Base-by-base conservation (phyloP, 2,329 filamentous ascomycete genomes). In the Diaporthe vaccinii region DNA sequence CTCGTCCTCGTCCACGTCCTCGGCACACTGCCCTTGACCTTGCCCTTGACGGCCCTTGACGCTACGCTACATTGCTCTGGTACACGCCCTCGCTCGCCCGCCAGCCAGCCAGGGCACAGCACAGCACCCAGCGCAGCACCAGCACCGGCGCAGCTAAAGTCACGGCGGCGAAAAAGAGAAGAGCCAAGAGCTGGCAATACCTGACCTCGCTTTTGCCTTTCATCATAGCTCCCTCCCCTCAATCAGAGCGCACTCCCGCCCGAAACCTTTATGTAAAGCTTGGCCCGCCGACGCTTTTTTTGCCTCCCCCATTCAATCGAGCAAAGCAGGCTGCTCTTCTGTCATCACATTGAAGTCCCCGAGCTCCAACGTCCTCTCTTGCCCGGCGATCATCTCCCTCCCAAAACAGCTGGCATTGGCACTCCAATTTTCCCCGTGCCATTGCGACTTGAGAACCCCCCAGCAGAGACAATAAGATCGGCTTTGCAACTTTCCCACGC, bases 201-300 rank as follows among this genome's bases (percentile, higher is more conserved):
- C 70, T 53, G 58, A 53, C 39, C 69, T 59, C 44, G 31, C 49
- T 72, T 58, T 61, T 72, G 53, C 53, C 73, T 74, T 74, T 72
- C 73, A 74, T 74, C 73, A 74, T 74, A 71, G 73, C 65, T 71
- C 34, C 57, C 44, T 72, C 44, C 44, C 57, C 44, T 62, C 57
- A 62, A 46, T 51, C 57, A 61, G 39, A 41, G 57, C 44, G 31
- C 69, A 61, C 69, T 36, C 39, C 41, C 69, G 28, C 57, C 31
- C 55, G 46, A 72, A 72, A 49, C 70, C 59, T 72, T 69, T 61
- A 71, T 74, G 73, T 74, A 74, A 58, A 72, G 73, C 65, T 74
- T 74, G 73, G 65, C 65, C 73, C 55, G 73, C 28, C 72, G 39
- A 73, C 55, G 17, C 53, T 31, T 51, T 39, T 36, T 39, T 22